phyloP scores from a whole-genome alignment of 225 moss, liverwort and hornwort genomes.

The Bryoerythrophyllum caledonicum region DNA sequence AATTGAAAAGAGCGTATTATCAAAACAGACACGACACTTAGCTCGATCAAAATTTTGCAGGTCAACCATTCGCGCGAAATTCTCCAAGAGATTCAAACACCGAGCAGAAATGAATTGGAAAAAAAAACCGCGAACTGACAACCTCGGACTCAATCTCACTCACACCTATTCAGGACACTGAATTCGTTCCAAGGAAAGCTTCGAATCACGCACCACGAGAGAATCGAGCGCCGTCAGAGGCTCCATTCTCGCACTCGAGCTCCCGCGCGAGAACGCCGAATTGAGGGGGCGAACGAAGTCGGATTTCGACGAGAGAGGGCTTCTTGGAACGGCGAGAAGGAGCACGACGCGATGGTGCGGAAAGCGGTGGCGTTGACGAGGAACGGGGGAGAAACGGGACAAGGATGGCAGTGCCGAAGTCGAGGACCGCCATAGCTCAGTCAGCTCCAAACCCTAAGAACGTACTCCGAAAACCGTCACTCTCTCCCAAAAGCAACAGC shows the following conservation, averaged over 20 bases:
- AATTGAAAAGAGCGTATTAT: neutral
- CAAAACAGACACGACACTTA: neutral
- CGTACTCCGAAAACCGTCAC: neutral
- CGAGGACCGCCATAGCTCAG: slow-evolving; percentile 30
- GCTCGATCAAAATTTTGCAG: neutral
- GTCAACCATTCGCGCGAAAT: neutral
- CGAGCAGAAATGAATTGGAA: neutral
- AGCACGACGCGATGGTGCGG: neutral
- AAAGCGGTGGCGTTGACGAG: neutral
- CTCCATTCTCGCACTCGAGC: slow-evolving; percentile 11
- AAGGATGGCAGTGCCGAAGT: neutral
- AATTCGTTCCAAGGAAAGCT: neutral
- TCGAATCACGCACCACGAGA: neutral
- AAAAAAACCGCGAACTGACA: neutral
- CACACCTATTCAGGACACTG: slow-evolving; percentile 17
- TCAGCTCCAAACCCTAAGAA: slow-evolving; percentile 9
- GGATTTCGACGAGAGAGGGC: slow-evolving; percentile 10
- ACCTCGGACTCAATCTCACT: neutral
- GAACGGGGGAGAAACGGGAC: neutral
- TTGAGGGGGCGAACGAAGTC: slow-evolving; percentile 8
- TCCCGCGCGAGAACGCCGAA: neutral
- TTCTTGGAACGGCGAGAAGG: slow-evolving; percentile 21
- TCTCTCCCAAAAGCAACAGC: neutral
- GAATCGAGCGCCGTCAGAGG: neutral
- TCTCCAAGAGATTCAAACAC: neutral